Percentiles rank a stretch among this genome's conserved stretches.
These are phyloP conservation scores for Aspergillus sp. DNA, from an alignment of 2,329 filamentous ascomycete genomes.

Conservation along the genomic window DNA sequence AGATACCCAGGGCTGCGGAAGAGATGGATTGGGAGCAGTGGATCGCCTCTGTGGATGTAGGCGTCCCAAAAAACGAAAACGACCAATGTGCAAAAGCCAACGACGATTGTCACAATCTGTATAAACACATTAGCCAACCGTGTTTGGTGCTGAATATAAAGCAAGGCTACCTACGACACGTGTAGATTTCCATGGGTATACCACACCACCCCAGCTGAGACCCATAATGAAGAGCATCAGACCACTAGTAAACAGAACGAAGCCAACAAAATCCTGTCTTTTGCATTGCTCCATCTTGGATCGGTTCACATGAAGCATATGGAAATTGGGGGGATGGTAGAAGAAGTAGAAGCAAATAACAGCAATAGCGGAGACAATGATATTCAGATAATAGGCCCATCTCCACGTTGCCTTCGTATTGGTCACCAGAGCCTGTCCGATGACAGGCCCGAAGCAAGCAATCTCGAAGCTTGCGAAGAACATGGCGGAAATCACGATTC, in stretches of 20 bases:
- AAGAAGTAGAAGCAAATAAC: conserved; percentile 4
- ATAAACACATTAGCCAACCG: background rate
- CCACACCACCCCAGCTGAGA: conserved; percentile 42
- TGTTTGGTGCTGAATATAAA: background rate
- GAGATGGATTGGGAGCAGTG: conserved; percentile 44
- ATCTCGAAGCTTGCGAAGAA: conserved; percentile 33
- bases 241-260: conserved; percentile 43
- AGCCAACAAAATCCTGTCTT: conserved; percentile 48
- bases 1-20: conserved; percentile 42
- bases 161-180: conserved; percentile 22
- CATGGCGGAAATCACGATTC: conserved; percentile 29
- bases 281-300: conserved; percentile 37
- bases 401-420: conserved; percentile 47
- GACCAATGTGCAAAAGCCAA: conserved; percentile 36
- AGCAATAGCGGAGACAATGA: conserved; percentile 41
- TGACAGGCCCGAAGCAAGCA: conserved; percentile 40
- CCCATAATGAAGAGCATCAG: conserved; percentile 45
- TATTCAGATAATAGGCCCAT: conserved; percentile 51
- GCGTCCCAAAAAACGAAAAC: conserved; percentile 38
- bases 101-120: conserved; percentile 31
- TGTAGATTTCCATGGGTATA: conserved; percentile 44
- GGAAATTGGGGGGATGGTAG: conserved; percentile 33
- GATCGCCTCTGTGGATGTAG: conserved; percentile 14
- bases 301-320: conserved; percentile 37
- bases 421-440: conserved; percentile 45